Evolutionary conservation across 2,329 filamentous ascomycete genomes (phyloP), one percentile per base, ranked within the genome.

Genomic region (Diplodia sapinea): DNA sequence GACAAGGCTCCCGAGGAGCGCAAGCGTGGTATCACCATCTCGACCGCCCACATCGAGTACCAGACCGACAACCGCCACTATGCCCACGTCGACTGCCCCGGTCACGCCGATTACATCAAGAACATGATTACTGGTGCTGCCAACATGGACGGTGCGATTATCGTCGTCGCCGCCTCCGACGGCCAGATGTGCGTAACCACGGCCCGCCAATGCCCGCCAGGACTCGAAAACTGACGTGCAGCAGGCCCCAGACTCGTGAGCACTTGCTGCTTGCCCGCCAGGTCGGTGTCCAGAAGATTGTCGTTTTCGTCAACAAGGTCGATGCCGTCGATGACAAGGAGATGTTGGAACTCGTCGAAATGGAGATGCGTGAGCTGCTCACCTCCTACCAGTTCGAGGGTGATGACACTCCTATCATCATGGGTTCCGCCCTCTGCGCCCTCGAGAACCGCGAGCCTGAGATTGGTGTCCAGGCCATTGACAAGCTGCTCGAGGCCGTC

Each of bases 21-120:
- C 79, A 98, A 98, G 88, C 94, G 95, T 88, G 95, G 95, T 90
- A 99, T 99, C 84, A 99, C 95, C 80, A 99, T 99, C 80, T 94
- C 95, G 69, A 96, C 95, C 67, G 93, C 95, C 73, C 95, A 99
- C 84, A 96, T 99, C 84, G 95, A 99, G 86, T 99, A 98, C 86
- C 84, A 92, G 75, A 99, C 95, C 80, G 92, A 97, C 0, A 86
- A 86, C 79, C 91, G 95, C 78, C 95, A 99, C 86, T 99, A 99
- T 85, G 95, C 95, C 77, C 95, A 99, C 88, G 95, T 99, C 85
- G 95, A 99, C 88, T 99, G 95, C 84, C 95, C 95, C 69, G 95
- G 95, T 83, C 95, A 99, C 90, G 95, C 95, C 83, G 95, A 99
- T 93, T 99, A 99, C 87, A 98, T 99, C 86, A 99, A 99, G 89